Evolutionary conservation across 805 yeast species (phyloP), one percentile per base, ranked within the genome.

Genomic region (Cyberlindnera subsufficiens): DNA sequence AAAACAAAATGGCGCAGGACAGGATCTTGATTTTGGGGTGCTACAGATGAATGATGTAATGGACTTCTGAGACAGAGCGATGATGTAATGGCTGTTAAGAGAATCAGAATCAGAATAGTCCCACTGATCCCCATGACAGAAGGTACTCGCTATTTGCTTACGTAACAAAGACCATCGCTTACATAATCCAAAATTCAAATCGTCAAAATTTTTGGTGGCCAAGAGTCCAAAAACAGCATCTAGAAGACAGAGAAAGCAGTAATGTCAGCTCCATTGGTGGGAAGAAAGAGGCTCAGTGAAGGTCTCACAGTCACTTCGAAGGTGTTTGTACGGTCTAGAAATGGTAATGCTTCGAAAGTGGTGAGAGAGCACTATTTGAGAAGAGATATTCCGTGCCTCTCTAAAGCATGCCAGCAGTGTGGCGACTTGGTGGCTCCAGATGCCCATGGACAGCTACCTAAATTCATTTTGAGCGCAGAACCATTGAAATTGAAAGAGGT

Each of bases 361-460:
- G 96, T 91, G 9, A 74, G 97, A 51, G 99, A 93, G 60, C 99
- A 91, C 63, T 93, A 93, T 59, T 68, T 93, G 44, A 75, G 99
- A 62, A 78, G 77, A 42, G 99, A 93, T 64, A 88, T 93, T 39
- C 96, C 97, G 16, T 93, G 99, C 64, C 79, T 82, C 41, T 86
- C 96, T 3, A 71, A 67, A 49, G 67, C 76, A 1, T 93, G 99
- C 64, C 56, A 65, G 9, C 59, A 56, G 30, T 93, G 99, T 63
- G 64, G 68, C 11, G 65, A 65, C 20, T 67, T 72, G 27, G 66
- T 77, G 13, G 72, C 76, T 37, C 74, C 85, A 7, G 81, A 82
- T 59, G 80, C 91, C 14, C 69, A 72, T 16, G 93, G 91, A 31
- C 72, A 80, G 42, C 54, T 77, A n/a, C 81, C 83, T 1, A 70